phyloP scores from a whole-genome alignment of 23 red algal genomes.

The Gracilariopsis chorda region DNA sequence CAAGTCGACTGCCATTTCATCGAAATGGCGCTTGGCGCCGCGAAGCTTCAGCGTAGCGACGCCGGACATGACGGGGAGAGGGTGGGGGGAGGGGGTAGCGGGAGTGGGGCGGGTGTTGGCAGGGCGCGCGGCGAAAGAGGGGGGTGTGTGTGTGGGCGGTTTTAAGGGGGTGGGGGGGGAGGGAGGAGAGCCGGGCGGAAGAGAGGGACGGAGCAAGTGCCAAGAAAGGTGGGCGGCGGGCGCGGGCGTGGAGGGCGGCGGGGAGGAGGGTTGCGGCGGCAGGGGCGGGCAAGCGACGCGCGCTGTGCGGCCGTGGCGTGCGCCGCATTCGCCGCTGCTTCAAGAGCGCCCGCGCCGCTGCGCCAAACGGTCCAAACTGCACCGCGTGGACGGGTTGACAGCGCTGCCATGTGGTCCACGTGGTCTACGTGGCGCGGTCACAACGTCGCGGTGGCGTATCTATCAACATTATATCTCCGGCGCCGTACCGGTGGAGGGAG shows the following conservation, averaged over 20 bases:
- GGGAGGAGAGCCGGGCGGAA: neutral
- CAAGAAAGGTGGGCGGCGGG: neutral
- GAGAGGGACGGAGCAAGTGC: neutral
- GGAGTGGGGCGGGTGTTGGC: neutral
- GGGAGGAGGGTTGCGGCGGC: no score
- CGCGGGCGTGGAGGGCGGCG: neutral
- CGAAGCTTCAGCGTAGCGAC: constrained; percentile 63
- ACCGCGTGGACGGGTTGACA: neutral
- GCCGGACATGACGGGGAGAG: constrained; percentile 32
- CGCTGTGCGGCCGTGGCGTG: neutral
- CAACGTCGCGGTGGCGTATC: neutral
- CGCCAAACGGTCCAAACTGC: no score
- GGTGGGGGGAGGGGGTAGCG: neutral
- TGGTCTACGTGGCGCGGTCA: neutral
- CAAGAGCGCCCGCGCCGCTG: neutral
- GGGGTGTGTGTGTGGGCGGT: neutral
- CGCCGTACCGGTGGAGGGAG: neutral
- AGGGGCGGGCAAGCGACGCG: neutral
- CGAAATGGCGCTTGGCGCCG: constrained; percentile 54
- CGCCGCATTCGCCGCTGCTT: neutral
- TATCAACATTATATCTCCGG: neutral
- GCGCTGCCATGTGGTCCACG: neutral
- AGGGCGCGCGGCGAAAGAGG: neutral
- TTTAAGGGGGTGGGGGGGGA: neutral
- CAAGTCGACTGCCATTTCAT: constrained; percentile 63